Evolutionary conservation across 148 eudicot genomes (phyloP).

Genomic region (Oxyria digyna): DNA sequence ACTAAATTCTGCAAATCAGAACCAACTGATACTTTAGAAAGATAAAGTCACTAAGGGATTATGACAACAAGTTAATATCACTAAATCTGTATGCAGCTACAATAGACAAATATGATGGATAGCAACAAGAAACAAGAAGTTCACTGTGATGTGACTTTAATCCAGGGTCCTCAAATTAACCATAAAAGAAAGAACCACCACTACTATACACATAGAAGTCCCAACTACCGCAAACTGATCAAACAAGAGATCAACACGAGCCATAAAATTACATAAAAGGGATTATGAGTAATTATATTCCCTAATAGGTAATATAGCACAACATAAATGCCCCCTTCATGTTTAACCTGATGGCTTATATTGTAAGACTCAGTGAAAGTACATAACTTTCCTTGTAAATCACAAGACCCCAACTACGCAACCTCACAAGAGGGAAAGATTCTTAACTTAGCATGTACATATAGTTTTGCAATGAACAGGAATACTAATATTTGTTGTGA

Average conservation of each 20-base stretch:
- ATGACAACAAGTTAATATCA: not conserved
- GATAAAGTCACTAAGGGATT: not conserved
- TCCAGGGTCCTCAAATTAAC: not conserved
- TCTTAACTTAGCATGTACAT: not conserved
- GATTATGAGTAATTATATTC: not conserved
- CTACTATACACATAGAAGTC: no score
- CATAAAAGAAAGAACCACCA: not conserved
- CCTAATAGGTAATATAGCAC: no score
- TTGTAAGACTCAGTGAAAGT: not conserved
- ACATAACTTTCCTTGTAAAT: not conserved
- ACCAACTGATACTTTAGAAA: slow-evolving; percentile 3
- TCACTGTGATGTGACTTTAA: not conserved
- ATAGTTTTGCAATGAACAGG: not conserved
- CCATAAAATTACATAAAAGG: no score
- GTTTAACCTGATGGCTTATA: not conserved
- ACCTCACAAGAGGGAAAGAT: not conserved
- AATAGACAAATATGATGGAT: not conserved
- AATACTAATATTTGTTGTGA: not conserved
- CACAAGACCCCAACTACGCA: not conserved
- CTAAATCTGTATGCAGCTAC: not conserved
- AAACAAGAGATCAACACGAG: no score
- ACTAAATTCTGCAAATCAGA: slow-evolving; percentile 31
- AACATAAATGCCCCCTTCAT: not conserved
- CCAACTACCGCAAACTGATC: no score
- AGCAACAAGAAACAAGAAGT: not conserved